Base-by-base conservation (phyloP, 2,329 filamentous ascomycete genomes). In the Colletotrichum chrysophilum region DNA sequence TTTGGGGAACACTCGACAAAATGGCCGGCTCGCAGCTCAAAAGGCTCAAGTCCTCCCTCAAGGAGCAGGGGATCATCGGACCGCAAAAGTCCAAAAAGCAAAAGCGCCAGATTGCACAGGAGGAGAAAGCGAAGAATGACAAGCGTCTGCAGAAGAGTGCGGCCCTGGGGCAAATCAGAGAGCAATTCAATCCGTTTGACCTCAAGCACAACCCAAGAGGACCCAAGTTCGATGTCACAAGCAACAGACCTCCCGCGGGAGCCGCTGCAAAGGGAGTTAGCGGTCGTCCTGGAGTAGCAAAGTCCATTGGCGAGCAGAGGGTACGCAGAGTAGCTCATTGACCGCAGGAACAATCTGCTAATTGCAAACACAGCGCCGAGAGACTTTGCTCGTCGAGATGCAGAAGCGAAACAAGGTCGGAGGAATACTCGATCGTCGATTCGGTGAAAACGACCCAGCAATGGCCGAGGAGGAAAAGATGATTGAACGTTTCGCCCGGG, bases 1-100 rank as follows among this genome's bases (percentile, higher is more conserved):
- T 67, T 34, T 28, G 28, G 26, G 36, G 32, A 30, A 32, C 56
- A 32, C 52, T 61, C 32, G 36, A 76, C 74, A 87, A 80, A 71
- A 99, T 99, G 97, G 93, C 96, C 79, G 95, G 96, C 77, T 99
- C 97, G 14, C 97, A 99, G 88, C 90, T 99, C 74, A 99, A 98
- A 87, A 94, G 96, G 85, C 91, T 99, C 60, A 99, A 98, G 87
- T 91, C 95, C 79, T 98, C 96, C 12, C 90, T 99, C 62, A 91
- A 93, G 77, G 96, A 98, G 74, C 95, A 96, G 82, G 97, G 97
- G 70, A 93, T 99, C 67, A 93, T 96, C 56, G 95, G 96, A 2
- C 96, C 96, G 7, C 96, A 98, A 80, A 93, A 98, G 81, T 98
- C 96, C 10, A 98, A 98, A 82, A 98, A 98, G 86, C 94, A 98